phyloP scores from a whole-genome alignment of 441 rosid genomes.

The Monsonia emarginata region DNA sequence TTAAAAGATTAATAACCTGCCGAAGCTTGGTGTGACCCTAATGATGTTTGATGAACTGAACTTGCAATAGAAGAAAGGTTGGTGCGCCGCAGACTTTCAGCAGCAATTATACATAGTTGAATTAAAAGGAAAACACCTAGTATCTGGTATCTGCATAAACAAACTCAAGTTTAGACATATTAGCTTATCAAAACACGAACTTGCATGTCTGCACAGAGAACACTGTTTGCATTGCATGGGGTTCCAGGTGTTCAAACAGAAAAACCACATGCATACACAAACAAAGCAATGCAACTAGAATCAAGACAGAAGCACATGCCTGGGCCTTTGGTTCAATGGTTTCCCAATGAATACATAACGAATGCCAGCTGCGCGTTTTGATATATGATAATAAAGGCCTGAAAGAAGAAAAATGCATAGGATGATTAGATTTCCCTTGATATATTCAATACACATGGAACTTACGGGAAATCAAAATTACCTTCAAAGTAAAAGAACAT shows the following conservation, averaged over 20 bases:
- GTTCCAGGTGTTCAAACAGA: constrained; percentile 1
- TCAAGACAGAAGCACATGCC: constrained; percentile 32
- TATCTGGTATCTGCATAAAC: constrained; percentile 65
- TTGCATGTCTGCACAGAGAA: not conserved
- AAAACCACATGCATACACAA: not conserved
- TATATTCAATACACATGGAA: constrained; percentile 3
- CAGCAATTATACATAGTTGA: constrained; percentile 82
- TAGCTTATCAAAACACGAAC: not conserved
- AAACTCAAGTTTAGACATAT: constrained; percentile 18
- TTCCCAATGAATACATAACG: constrained; percentile 82
- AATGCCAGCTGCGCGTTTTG: constrained; percentile 76
- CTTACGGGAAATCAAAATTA: constrained; percentile 16
- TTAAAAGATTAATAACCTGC: constrained; percentile 36
- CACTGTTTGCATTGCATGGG: not conserved
- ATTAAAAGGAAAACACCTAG: constrained; percentile 78
- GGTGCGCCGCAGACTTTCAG: constrained; percentile 71
- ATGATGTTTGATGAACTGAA: constrained; percentile 60
- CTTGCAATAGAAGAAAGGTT: constrained; percentile 71
- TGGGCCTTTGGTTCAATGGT: constrained; percentile 82
- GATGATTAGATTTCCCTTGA: constrained; percentile 3
- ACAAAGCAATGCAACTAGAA: constrained; percentile 2
- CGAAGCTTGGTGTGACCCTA: constrained; percentile 42
- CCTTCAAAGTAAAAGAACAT: constrained; percentile 99
- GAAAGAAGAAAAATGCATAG: constrained; percentile 14
- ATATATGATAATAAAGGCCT: constrained; percentile 86